Base-by-base conservation (phyloP, 2,329 filamentous ascomycete genomes). In the Neofusicoccum laricinum region DNA sequence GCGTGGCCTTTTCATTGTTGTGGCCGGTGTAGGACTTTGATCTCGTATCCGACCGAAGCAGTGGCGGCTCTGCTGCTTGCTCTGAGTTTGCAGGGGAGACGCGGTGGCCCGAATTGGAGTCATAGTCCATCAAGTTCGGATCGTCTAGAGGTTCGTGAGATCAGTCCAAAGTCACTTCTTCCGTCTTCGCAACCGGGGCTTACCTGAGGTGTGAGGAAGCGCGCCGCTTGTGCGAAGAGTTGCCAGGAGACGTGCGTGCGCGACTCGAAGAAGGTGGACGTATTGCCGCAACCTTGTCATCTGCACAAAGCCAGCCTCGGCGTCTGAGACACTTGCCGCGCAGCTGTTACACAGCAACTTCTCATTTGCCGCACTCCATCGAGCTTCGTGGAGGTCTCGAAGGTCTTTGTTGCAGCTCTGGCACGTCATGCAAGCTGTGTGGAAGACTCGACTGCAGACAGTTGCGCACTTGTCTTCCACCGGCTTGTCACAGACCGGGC, bases 391-490 rank as follows among this genome's bases (percentile, higher is more conserved):
- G 38, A 93, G 77, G 63, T 85, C 84, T 59, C 86, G 82, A 12
- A 88, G 89, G 48, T 97, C 79, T 65, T 96, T 91, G 50, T 86
- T 83, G 76, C 95, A 99, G 63, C 85, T 88, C 51, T 79, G 78
- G 72, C 89, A 92, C 25, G 80, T 77, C 66, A 96, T 84, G 77
- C 96, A 97, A 50, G 85, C 85, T 50, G 92, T 80, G 75, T 99
- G 95, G 88, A 94, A 96, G 69, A 93, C 87, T 73, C 86, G 85
- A 66, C 94, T 88, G 48, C 87, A 88, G 67, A 85, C 83, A 70
- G 89, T 88, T 66, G 91, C 87, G 75, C 95, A 99, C 75, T 96
- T 94, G 74, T 98, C 94, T 74, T 99, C 95, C 63, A 99, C 94
- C 10, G 95, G 91, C 69, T 93, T 90, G 66, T 88, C 86, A 77